These are phyloP conservation scores for Kwoniella dendrophila DNA, from an alignment of 768 basidiomycete species.

Conservation along the genomic window DNA sequence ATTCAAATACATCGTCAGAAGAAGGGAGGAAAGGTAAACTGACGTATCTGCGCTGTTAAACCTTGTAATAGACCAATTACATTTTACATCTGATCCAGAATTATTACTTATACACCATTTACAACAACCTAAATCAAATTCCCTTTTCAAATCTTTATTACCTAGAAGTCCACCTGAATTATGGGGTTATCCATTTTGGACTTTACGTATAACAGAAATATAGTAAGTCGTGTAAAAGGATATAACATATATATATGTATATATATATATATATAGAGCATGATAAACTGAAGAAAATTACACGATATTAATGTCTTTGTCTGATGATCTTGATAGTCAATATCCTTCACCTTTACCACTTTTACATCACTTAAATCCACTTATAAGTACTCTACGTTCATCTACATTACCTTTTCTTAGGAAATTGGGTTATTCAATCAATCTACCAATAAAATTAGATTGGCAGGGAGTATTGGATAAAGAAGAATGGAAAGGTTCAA, in stretches of 20 bases:
- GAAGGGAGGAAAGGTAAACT: too few species aligned
- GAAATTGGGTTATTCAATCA: slow-evolving; percentile 25
- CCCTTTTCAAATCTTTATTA: slow-evolving; percentile 20
- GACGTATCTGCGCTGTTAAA: background rate
- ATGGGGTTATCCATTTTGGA: slow-evolving; percentile 47
- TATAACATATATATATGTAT: background rate
- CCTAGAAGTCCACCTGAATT: slow-evolving; percentile 45
- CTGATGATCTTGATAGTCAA: slow-evolving; percentile 23
- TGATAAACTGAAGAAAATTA: too few species aligned
- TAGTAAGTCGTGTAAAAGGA: slow-evolving; percentile 44
- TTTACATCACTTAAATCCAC: slow-evolving; percentile 20
- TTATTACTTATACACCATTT: slow-evolving; percentile 43
- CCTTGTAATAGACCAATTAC: slow-evolving; percentile 13
- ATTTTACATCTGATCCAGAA: slow-evolving; percentile 35
- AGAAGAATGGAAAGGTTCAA: slow-evolving; percentile 46
- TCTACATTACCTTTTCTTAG: slow-evolving; percentile 35
- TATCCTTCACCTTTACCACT: slow-evolving; percentile 34
- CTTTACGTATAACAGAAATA: slow-evolving; percentile 47
- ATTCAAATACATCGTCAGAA: background rate
- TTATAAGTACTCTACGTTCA: slow-evolving; percentile 21
- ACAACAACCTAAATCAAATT: slow-evolving; percentile 14
- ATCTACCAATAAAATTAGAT: slow-evolving; percentile 12
- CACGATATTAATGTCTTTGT: slow-evolving; percentile 1
- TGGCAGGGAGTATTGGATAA: slow-evolving; percentile 21
- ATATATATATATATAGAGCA: too few species aligned